Conservation (phyloP, 2,329 filamentous ascomycete genomes). For the Lachnellula subtilissima region DNA sequence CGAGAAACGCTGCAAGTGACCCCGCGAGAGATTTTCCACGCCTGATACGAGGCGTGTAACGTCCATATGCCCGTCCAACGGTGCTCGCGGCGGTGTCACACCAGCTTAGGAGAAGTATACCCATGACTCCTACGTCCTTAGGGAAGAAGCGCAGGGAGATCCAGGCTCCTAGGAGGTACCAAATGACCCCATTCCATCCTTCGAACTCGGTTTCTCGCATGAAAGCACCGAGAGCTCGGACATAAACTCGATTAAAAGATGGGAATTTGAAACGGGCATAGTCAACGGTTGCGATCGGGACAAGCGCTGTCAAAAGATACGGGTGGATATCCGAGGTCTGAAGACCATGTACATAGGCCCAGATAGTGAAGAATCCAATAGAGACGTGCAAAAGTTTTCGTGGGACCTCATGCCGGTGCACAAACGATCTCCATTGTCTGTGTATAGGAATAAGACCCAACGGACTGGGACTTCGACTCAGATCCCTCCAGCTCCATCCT, state of each 20-base stretch:
- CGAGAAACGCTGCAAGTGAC: conserved; percentile 74
- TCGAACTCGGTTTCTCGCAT: conserved; percentile 96
- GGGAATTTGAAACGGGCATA: conserved; percentile 77
- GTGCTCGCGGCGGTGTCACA: conserved; percentile 97
- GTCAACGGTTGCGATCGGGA: conserved; percentile 81
- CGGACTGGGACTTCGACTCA: conserved; percentile 88
- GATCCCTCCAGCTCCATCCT: conserved; percentile 76
- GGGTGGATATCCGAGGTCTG: conserved; percentile 77
- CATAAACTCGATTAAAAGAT: conserved; percentile 81
- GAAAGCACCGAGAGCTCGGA: conserved; percentile 75
- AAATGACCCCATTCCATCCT: conserved; percentile 95
- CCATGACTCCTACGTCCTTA: conserved; percentile 88
- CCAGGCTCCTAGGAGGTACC: conserved; percentile 90
- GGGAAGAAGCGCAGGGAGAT: conserved; percentile 79
- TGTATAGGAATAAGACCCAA: conserved; percentile 94
- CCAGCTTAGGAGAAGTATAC: conserved; percentile 88
- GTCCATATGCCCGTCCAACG: conserved; percentile 83
- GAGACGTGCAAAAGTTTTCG: conserved; percentile 91
- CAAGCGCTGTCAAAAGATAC: conserved; percentile 71
- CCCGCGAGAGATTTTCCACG: conserved; percentile 89
- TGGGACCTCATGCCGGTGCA: conserved; percentile 95
- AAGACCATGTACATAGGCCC: conserved; percentile 74
- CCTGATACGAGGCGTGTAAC: conserved; percentile 80
- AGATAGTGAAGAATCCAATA: conserved; percentile 89
- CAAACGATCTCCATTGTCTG: conserved; percentile 81